These are phyloP conservation scores for Mercurialis annua DNA, from an alignment of 345 rosid genomes.

Conservation along the genomic window DNA sequence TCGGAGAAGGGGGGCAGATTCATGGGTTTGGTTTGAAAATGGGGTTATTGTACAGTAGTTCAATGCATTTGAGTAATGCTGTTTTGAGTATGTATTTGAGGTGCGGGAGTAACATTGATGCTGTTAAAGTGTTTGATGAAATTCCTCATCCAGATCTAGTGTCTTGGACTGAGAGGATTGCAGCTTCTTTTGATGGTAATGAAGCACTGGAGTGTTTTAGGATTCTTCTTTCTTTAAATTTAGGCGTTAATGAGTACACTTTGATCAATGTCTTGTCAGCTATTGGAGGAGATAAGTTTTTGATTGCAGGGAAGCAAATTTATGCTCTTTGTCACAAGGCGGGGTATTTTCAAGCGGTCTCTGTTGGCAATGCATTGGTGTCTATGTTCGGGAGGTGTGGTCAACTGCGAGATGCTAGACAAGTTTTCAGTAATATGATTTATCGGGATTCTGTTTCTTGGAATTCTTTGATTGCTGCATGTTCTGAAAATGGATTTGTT, in stretches of 20 bases:
- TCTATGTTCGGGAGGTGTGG: constrained; percentile 35
- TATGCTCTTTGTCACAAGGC: constrained; percentile 35
- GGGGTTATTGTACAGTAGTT: constrained; percentile 32
- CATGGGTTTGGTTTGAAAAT: constrained; percentile 39
- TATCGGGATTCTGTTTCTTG: constrained; percentile 38
- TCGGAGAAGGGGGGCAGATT: constrained; percentile 38
- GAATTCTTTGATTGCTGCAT: constrained; percentile 43
- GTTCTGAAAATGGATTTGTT: constrained; percentile 33
- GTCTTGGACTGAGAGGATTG: constrained; percentile 44
- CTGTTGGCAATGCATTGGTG: constrained; percentile 39
- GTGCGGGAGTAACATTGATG: constrained; percentile 27
- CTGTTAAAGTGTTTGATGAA: constrained; percentile 38
- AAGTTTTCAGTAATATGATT: constrained; percentile 28
- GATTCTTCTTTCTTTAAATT: constrained; percentile 15
- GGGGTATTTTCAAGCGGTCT: constrained; percentile 29
- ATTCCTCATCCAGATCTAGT: constrained; percentile 38
- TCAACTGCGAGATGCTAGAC: constrained; percentile 24
- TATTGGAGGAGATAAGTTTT: constrained; percentile 21
- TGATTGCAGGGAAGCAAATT: constrained; percentile 32
- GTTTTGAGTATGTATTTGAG: constrained; percentile 35
- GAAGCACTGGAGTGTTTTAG: constrained; percentile 35
- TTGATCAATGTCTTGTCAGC: constrained; percentile 33
- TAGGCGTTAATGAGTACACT: constrained; percentile 32
- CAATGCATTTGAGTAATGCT: constrained; percentile 39
- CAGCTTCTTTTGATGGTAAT: constrained; percentile 30